Conservation (phyloP, 192 early-diverging fungal species). For the Entomortierella chlamydospora region DNA sequence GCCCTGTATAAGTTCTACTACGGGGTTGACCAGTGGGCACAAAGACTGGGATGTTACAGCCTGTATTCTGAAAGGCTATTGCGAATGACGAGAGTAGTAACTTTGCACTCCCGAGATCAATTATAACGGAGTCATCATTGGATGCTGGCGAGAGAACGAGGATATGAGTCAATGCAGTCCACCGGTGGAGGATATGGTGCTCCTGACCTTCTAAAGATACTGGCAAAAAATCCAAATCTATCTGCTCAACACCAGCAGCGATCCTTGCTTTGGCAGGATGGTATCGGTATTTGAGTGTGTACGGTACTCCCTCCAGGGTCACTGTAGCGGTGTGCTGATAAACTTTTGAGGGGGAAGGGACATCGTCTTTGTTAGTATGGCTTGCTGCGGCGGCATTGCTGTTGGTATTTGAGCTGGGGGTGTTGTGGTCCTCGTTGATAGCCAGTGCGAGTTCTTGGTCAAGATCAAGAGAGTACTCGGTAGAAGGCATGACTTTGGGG, state of each 20-base stretch:
- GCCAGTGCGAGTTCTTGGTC: constrained; percentile 29
- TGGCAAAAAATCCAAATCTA: constrained; percentile 58
- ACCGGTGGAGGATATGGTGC: constrained; percentile 75
- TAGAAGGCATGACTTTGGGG: constrained; percentile 50
- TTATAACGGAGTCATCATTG: constrained; percentile 42
- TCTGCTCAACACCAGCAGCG: constrained; percentile 39
- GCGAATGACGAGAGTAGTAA: constrained; percentile 72
- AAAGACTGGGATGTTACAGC: constrained; percentile 73
- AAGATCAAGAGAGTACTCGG: constrained; percentile 29
- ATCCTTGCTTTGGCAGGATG: constrained; percentile 38
- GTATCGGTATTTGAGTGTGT: constrained; percentile 55
- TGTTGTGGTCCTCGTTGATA: constrained; percentile 30
- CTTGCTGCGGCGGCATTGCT: neutral
- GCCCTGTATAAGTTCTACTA: constrained; percentile 43
- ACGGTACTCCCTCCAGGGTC: constrained; percentile 48
- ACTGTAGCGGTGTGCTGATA: constrained; percentile 44
- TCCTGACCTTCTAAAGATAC: constrained; percentile 21
- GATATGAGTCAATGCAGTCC: constrained; percentile 69
- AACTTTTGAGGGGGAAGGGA: constrained; percentile 22
- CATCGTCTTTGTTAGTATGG: neutral
- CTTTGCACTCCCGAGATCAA: constrained; percentile 73
- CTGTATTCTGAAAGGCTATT: constrained; percentile 74
- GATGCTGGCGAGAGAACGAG: constrained; percentile 58
- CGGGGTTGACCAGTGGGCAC: constrained; percentile 59
- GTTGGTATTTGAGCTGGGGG: neutral